Evolutionary conservation across 176 grass and related monocot genomes (phyloP).

Genomic region (Chloris gayana): DNA sequence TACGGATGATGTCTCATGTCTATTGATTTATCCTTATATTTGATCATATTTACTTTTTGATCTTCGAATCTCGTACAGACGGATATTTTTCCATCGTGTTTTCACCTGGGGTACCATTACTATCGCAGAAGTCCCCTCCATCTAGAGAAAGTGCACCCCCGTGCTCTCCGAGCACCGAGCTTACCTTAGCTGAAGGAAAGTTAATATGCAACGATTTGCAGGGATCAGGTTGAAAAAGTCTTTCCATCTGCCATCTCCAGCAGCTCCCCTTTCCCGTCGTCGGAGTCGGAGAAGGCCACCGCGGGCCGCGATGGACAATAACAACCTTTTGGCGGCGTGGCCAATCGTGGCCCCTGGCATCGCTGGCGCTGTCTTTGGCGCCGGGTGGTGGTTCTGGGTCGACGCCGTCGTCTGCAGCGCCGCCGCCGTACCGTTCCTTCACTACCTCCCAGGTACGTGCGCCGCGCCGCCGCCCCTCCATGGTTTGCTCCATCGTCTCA

Average conservation of each 20-base stretch:
- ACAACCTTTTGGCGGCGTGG: conserved; percentile 60
- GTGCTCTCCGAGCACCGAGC: neutral
- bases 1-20: too few species aligned
- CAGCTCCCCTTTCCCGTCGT: conserved; percentile 11
- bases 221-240: conserved; percentile 17
- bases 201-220: neutral
- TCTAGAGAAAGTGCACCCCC: neutral
- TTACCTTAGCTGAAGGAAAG: neutral
- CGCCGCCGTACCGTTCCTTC: conserved; percentile 71
- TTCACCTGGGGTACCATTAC: too few species aligned
- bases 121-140: too few species aligned
- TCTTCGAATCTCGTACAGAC: too few species aligned
- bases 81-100: too few species aligned
- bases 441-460: conserved; percentile 79
- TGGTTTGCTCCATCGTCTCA: neutral
- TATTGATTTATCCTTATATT: too few species aligned
- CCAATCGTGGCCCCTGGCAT: conserved; percentile 56
- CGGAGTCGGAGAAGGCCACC: conserved; percentile 32
- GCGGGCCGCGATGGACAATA: conserved; percentile 38
- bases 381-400: conserved; percentile 92
- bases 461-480: too few species aligned
- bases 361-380: conserved; percentile 75
- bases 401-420: conserved; percentile 87
- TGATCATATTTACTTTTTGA: too few species aligned
- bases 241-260: neutral